phyloP scores from a whole-genome alignment of 257 asterid genomes.

The Ocimum tenuiflorum region DNA sequence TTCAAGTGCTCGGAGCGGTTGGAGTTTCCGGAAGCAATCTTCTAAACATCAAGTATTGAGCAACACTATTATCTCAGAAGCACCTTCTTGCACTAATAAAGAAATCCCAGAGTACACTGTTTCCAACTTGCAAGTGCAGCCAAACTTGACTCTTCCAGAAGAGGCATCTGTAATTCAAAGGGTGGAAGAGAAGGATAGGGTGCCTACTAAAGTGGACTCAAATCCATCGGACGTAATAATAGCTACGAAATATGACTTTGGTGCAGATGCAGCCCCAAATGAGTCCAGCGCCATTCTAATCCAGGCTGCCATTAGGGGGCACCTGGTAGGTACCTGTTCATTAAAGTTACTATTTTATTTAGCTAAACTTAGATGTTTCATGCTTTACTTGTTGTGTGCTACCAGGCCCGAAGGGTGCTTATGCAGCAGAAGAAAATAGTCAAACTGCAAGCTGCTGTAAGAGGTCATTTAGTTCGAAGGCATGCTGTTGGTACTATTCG shows the following conservation, averaged over 20 bases:
- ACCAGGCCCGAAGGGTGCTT: conserved; percentile 54
- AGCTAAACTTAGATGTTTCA: background rate
- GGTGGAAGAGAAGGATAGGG: conserved; percentile 44
- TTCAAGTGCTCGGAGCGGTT: conserved; percentile 61
- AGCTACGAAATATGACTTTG: conserved; percentile 30
- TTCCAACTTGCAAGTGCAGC: conserved; percentile 35
- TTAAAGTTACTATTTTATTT: background rate
- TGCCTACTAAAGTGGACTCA: conserved; percentile 25
- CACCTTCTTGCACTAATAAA: conserved; percentile 43
- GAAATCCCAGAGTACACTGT: conserved; percentile 37
- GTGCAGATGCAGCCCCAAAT: conserved; percentile 29
- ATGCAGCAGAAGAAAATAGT: conserved; percentile 51
- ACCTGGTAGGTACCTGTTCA: conserved; percentile 46
- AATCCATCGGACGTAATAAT: conserved; percentile 28
- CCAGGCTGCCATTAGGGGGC: conserved; percentile 66
- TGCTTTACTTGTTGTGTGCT: conserved; percentile 8
- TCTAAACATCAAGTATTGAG: conserved; percentile 77
- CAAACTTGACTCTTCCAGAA: conserved; percentile 38
- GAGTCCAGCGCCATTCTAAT: conserved; percentile 49
- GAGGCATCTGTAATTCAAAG: conserved; percentile 33
- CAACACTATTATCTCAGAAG: conserved; percentile 54
- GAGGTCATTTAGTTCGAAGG: conserved; percentile 82
- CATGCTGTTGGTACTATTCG: conserved; percentile 88
- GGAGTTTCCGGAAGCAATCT: conserved; percentile 91
- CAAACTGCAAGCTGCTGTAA: conserved; percentile 82